Evolutionary conservation across 352 stramenopile species (phyloP), one percentile per base, ranked within the genome.

Genomic region (Phytophthora colocasiae): DNA sequence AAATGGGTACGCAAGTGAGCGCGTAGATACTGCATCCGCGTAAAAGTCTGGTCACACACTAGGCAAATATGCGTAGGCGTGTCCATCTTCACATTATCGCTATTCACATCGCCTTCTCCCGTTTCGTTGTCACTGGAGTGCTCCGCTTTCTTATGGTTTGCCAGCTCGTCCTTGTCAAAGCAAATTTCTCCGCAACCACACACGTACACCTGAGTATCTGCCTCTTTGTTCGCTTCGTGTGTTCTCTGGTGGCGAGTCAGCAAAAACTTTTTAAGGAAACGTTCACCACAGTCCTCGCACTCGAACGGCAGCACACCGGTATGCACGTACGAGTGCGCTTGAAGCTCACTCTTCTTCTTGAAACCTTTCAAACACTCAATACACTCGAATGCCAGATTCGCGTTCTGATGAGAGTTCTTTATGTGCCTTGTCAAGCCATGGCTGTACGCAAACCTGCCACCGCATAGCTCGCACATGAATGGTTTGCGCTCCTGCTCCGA

Each of bases 331-430:
- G 77, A 74, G 41, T 95, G 87, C 9, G 83, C 83, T 63, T 93
- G 85, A 17, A 95, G 66, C 8, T 85, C 68, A 46, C 67, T 83
- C 71, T 93, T 95, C 71, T 95, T 95, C 72, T 92, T 92, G 63
- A 93, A 95, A 34, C 70, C 59, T 48, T 83, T 66, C 0, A 90
- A 64, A 65, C 87, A 95, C 46, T 78, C 62, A 3, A 53, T n/a
- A 47, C 87, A 95, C 50, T 80, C 54, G 55, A 88, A 92, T 19
- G 87, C 81, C 11, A 66, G 45, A 45, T 89, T 80, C 38, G 70
- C 63, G 54, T 89, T 92, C 17, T 58, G 45, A 51, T 91, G 71
- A 6, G 79, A 84, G 36, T 71, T 74, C 22, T 85, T 74, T 34
- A 56, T 63, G 58, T 95, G 84, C 0, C 84, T 74, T 32, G 58